A percentile compares a stretch with the other conserved stretches of the same genome.
Evolutionary conservation across 2,329 filamentous ascomycete genomes (phyloP).

Genomic region (Colletotrichum filicis): DNA sequence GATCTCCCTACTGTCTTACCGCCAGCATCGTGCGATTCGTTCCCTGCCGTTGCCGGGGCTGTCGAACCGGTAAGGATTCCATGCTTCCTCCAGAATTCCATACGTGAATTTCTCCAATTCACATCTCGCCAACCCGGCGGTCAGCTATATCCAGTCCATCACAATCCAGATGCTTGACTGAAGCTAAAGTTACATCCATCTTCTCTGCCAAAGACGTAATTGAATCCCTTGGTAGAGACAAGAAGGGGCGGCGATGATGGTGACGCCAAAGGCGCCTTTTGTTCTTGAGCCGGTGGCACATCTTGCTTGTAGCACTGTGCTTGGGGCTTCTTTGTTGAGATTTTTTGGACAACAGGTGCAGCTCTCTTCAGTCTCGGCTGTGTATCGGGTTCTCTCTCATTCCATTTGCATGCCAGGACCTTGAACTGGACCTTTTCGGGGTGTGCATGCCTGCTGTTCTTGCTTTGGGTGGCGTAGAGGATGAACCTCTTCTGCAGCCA

Average conservation of each 20-base stretch:
- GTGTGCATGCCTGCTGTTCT: slow-evolving; percentile 42
- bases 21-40: background rate
- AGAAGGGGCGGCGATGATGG: background rate
- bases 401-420: slow-evolving; percentile 55
- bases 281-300: background rate
- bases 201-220: background rate
- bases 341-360: background rate
- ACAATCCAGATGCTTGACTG: background rate
- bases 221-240: background rate
- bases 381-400: background rate
- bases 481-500: slow-evolving; percentile 54
- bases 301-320: background rate
- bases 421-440: slow-evolving; percentile 53
- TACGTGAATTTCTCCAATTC: background rate
- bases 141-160: background rate
- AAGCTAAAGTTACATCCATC: background rate
- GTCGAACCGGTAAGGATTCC: background rate
- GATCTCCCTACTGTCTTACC: too few relatives aligned
- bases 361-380: background rate
- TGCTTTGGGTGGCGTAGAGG: slow-evolving; percentile 48
- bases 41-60: background rate
- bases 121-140: background rate
- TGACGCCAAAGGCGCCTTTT: background rate
- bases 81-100: background rate
- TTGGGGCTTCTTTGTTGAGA: slow-evolving; percentile 3